phyloP scores from a whole-genome alignment of 2,329 filamentous ascomycete genomes.

The Aspergillus bombycis region DNA sequence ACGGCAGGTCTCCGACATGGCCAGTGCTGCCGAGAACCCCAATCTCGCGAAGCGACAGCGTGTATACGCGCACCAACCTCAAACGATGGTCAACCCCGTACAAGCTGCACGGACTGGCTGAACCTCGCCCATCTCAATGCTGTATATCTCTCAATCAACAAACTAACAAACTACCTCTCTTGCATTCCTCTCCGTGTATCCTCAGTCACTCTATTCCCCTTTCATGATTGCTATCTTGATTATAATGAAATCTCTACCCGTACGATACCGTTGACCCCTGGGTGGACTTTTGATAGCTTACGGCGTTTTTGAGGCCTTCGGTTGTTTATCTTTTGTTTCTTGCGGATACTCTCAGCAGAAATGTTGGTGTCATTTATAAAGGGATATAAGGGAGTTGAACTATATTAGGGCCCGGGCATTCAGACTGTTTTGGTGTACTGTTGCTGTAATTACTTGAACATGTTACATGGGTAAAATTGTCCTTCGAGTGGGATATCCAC shows the following conservation, averaged over 20 bases:
- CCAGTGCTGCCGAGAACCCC: conserved; percentile 55
- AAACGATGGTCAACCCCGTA: conserved; percentile 52
- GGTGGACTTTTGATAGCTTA: conserved; percentile 8
- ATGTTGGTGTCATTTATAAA: conserved; percentile 9
- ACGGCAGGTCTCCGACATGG: conserved; percentile 64
- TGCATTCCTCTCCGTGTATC: conserved; percentile 5
- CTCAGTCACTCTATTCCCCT: conserved; percentile 13
- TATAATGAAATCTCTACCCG: conserved; percentile 14
- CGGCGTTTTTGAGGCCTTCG: conserved; percentile 8
- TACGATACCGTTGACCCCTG: conserved; percentile 15
- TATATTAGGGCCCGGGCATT: background rate
- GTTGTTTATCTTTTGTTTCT: conserved; percentile 9
- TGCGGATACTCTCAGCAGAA: conserved; percentile 1
- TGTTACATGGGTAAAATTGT: background rate
- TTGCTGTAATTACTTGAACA: conserved; percentile 1
- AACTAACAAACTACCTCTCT: conserved; percentile 1
- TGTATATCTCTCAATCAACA: conserved; percentile 8
- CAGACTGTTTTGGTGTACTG: background rate
- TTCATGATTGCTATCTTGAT: conserved; percentile 14
- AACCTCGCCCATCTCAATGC: conserved; percentile 1
- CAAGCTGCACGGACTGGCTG: conserved; percentile 48
- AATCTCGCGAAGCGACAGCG: conserved; percentile 62
- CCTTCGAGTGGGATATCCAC: background rate
- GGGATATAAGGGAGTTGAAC: conserved; percentile 3
- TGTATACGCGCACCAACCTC: conserved; percentile 54